Evolutionary conservation across 1,284 basidiomycete species (phyloP).

Genomic region (Thecaphora frezii): DNA sequence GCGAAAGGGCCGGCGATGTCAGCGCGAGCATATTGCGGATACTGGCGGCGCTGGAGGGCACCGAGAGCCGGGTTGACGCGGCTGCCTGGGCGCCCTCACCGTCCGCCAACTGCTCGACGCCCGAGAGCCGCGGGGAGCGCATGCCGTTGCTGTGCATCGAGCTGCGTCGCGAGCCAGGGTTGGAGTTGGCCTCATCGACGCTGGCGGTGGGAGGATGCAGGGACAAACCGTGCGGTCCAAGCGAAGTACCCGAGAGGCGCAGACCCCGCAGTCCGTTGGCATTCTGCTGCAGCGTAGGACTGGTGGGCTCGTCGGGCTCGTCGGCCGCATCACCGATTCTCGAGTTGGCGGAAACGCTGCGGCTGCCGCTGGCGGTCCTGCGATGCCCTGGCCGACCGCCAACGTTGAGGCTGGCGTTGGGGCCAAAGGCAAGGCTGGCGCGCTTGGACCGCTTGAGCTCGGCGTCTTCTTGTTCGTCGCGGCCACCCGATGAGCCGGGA

Average conservation of each 20-base stretch:
- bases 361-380: constrained; percentile 31
- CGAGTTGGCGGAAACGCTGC: constrained; percentile 26
- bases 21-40: constrained; percentile 10
- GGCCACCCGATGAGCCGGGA: constrained; percentile 14
- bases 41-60: constrained; percentile 11
- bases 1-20: constrained; percentile 25
- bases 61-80: constrained; percentile 9
- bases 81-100: not conserved
- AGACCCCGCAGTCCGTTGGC: constrained; percentile 32
- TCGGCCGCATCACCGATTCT: constrained; percentile 15
- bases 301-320: constrained; percentile 25
- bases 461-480: constrained; percentile 38
- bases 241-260: constrained; percentile 22
- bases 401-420: constrained; percentile 31
- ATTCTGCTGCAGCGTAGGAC: constrained; percentile 17
- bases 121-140: constrained; percentile 14
- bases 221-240: constrained; percentile 10
- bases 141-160: constrained; percentile 17
- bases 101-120: constrained; percentile 6
- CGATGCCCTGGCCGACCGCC: constrained; percentile 20
- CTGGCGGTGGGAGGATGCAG: constrained; percentile 5
- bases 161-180: constrained; percentile 24
- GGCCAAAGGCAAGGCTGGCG: constrained; percentile 44
- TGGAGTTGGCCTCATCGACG: constrained; percentile 20
- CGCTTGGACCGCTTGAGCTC: constrained; percentile 42